Evolutionary conservation across 306 rosid species (phyloP).

Genomic region (Corylus heterophylla): DNA sequence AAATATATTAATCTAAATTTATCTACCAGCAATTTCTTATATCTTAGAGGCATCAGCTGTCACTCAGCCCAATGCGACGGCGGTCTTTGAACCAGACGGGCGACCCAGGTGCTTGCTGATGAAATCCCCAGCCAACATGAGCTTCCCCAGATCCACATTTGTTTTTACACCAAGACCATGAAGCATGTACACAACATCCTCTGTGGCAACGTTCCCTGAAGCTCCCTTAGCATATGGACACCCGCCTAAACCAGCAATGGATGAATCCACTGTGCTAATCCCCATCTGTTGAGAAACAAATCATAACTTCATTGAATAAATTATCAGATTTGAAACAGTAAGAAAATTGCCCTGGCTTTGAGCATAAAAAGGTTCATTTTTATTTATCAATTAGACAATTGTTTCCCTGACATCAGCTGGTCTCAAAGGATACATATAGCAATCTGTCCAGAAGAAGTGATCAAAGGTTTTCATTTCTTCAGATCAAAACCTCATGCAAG

Average conservation of each 20-base stretch:
- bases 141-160: conserved; percentile 70
- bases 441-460: not conserved
- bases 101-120: conserved; percentile 73
- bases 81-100: conserved; percentile 70
- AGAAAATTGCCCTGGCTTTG: not conserved
- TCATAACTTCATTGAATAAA: not conserved
- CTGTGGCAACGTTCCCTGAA: conserved; percentile 78
- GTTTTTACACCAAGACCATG: conserved; percentile 79
- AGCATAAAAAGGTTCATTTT: not conserved
- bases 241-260: conserved; percentile 66
- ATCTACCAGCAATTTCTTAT: conserved; percentile 26
- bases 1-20: conserved; percentile 7
- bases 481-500: not conserved
- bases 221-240: conserved; percentile 82
- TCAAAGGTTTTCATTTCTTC: not conserved
- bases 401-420: not conserved
- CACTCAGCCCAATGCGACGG: conserved; percentile 62
- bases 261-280: conserved; percentile 57
- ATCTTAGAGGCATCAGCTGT: conserved; percentile 60
- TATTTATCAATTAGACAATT: not conserved
- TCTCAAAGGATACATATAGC: not conserved
- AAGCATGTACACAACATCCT: conserved; percentile 94
- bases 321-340: conserved; percentile 10
- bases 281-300: conserved; percentile 60
- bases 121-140: conserved; percentile 76